Conservation (phyloP, 2,329 filamentous ascomycete species). For the Alternaria sp. region DNA sequence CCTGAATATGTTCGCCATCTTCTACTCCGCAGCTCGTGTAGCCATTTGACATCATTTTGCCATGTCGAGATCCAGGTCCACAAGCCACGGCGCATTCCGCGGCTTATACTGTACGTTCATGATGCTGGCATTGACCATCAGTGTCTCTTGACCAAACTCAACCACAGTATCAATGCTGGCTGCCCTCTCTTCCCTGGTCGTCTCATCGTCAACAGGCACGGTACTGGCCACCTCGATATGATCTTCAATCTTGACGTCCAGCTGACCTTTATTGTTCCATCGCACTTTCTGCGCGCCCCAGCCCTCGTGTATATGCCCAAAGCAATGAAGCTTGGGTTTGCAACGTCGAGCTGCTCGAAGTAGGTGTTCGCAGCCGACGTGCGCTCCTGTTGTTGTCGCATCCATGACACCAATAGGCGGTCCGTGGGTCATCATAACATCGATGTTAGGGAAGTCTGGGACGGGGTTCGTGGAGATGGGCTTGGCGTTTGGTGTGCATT, state of each 20-base stretch:
- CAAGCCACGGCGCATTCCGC: conserved; percentile 63
- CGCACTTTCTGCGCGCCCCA: conserved; percentile 50
- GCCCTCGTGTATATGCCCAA: conserved; percentile 69
- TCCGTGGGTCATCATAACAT: conserved; percentile 69
- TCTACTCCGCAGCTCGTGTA: not conserved
- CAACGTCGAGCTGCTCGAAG: conserved; percentile 61
- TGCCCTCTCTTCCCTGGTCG: conserved; percentile 34
- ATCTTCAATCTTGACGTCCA: conserved; percentile 29
- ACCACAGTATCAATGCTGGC: conserved; percentile 49
- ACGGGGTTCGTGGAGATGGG: conserved; percentile 52
- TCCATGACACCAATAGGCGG: conserved; percentile 64
- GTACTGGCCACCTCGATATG: conserved; percentile 29
- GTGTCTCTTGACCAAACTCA: conserved; percentile 60
- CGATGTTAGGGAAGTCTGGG: conserved; percentile 57
- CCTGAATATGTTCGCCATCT: not conserved
- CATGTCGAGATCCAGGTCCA: conserved; percentile 60
- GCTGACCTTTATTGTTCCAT: conserved; percentile 47
- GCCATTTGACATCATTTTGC: conserved; percentile 6
- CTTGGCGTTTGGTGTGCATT: conserved; percentile 33
- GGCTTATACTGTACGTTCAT: conserved; percentile 61
- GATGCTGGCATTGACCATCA: conserved; percentile 67
- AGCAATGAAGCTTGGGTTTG: conserved; percentile 65
- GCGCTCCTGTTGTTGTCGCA: conserved; percentile 36
- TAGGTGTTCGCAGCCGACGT: conserved; percentile 65
- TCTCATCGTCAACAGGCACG: conserved; percentile 30